A percentile compares a stretch with the other conserved stretches of the same genome.
Conservation (phyloP, 805 yeast species). For the Candida qinlingensis region DNA sequence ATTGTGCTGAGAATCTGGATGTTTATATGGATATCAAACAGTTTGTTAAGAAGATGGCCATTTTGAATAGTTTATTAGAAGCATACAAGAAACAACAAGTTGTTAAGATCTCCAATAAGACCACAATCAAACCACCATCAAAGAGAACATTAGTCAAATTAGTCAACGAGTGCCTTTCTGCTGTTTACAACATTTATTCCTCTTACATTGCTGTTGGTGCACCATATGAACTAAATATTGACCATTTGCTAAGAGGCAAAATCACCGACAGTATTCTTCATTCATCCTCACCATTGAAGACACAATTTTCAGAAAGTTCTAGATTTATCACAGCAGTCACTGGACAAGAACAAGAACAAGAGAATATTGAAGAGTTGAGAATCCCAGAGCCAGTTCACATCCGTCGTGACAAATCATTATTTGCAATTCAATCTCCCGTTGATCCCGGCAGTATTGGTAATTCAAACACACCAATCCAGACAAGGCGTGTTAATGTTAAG, state of each 20-base stretch:
- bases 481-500: constrained; percentile 13
- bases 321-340: background rate
- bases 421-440: background rate
- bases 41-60: constrained; percentile 41
- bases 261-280: constrained; percentile 37
- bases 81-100: constrained; percentile 16
- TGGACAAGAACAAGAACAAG: constrained; percentile 1
- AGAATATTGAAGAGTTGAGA: no score
- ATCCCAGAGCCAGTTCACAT: no score
- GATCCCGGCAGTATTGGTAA: background rate
- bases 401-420: no score
- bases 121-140: constrained; percentile 10
- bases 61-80: constrained; percentile 37
- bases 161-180: constrained; percentile 51
- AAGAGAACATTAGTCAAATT: constrained; percentile 32
- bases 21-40: constrained; percentile 57
- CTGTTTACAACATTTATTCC: constrained; percentile 59
- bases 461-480: constrained; percentile 1
- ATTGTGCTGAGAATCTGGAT: constrained; percentile 73
- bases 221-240: constrained; percentile 66
- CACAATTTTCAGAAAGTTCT: constrained; percentile 7
- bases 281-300: constrained; percentile 31
- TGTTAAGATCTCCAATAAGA: constrained; percentile 7
- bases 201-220: constrained; percentile 62
- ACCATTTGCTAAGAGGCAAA: constrained; percentile 42